Base-by-base conservation (phyloP, 208 protist genomes). In the Wallacemonas sp. region DNA sequence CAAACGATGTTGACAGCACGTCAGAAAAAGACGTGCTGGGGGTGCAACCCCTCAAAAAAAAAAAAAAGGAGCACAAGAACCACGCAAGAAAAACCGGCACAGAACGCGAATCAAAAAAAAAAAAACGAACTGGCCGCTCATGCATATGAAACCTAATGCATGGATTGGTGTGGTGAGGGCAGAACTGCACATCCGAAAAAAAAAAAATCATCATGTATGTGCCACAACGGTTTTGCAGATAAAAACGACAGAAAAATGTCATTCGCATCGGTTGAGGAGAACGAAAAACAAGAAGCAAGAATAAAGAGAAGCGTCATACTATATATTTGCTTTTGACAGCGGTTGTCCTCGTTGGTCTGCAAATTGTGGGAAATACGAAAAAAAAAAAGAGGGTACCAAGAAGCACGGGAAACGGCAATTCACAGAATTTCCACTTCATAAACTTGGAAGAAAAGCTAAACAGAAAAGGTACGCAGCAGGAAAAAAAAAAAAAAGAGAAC, bases 261-360 rank as follows among this genome's bases (percentile, higher is more conserved):
- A n/a, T n/a, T 47, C 22, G 42, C 39, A 11, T 8, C 47, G 24
- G 24, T 26, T 53, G 31, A 64, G 49, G 22, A 51, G 21, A 66
- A 24, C 22, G 21, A 59, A 39, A 22, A 49, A n/a, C 31, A 51
- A 66, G 4, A 64, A 59, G 14, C 38, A 64, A 68, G 15, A 64
- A 64, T 26, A 64, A 64, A 64, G 26, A 64, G 47, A 12, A 54
- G 36, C 38, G 38, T 17, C 47, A n/a, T 64, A 54, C 47, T 39
- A 33, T 17, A 17, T 14, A 17, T 56, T 59, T 39, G n/a, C n/a
- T n/a, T n/a, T n/a, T n/a, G n/a, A n/a, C n/a, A n/a, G n/a, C n/a
- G n/a, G n/a, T n/a, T n/a, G n/a, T n/a, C n/a, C n/a, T n/a, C n/a
- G n/a, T n/a, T n/a, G n/a, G n/a, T n/a, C n/a, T n/a, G n/a, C n/a